Evolutionary conservation across 768 basidiomycete genomes (phyloP).

Genomic region (Phaeotremella skinneri): DNA sequence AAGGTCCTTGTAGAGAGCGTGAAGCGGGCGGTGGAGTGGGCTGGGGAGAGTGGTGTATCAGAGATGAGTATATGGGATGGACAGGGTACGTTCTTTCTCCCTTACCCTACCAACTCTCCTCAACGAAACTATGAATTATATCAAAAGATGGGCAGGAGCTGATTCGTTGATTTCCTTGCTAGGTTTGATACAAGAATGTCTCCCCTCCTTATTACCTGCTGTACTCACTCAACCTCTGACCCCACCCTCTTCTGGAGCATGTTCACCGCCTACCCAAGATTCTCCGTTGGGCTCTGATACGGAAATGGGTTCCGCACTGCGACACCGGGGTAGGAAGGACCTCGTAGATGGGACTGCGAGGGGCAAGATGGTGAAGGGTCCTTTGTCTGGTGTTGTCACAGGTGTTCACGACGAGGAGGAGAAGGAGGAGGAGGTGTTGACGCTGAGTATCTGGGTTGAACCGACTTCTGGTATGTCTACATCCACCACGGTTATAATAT

Average conservation of each 20-base stretch:
- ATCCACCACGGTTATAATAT: too few species aligned
- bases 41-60: slow-evolving; percentile 14
- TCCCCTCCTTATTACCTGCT: neutral
- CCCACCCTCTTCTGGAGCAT: neutral
- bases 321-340: too few species aligned
- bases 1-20: slow-evolving; percentile 12
- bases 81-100: slow-evolving; percentile 5
- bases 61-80: slow-evolving; percentile 18
- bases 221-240: slow-evolving; percentile 1
- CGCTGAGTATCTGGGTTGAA: neutral
- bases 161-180: neutral
- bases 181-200: slow-evolving; percentile 8
- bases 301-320: neutral
- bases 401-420: too few species aligned
- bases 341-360: too few species aligned
- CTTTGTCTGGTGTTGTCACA: too few species aligned
- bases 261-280: neutral
- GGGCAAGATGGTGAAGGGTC: too few species aligned
- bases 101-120: too few species aligned
- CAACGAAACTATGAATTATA: too few species aligned
- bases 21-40: slow-evolving; percentile 6
- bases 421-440: neutral
- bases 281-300: neutral
- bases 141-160: neutral
- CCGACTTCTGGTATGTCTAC: too few species aligned